phyloP scores from a whole-genome alignment of 1,284 basidiomycete species.

The Erythrobasidium hasegawianum region DNA sequence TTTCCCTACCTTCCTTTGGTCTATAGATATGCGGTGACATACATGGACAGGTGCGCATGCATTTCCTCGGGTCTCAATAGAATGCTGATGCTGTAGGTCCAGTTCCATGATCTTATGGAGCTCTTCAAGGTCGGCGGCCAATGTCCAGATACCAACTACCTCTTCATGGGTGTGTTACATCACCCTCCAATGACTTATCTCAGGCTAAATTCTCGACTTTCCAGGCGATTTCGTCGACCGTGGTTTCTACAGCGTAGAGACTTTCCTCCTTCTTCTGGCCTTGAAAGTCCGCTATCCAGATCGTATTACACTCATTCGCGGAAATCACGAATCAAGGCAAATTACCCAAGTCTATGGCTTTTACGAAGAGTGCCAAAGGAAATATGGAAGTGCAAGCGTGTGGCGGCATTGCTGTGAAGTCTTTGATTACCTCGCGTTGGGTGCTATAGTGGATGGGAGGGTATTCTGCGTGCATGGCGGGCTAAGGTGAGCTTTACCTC shows the following conservation, averaged over 20 bases:
- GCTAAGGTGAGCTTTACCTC: slow-evolving; percentile 56
- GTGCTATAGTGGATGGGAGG: slow-evolving; percentile 91
- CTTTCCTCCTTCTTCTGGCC: slow-evolving; percentile 95
- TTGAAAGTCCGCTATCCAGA: slow-evolving; percentile 98
- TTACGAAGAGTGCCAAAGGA: slow-evolving; percentile 98
- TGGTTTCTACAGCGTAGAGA: slow-evolving; percentile 99
- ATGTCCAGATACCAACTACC: slow-evolving; percentile 93
- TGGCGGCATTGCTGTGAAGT: slow-evolving; percentile 99
- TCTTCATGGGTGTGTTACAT: slow-evolving; percentile 83
- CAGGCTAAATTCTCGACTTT: neutral
- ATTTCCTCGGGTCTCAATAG: neutral
- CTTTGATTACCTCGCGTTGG: slow-evolving; percentile 95
- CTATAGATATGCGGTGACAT: slow-evolving; percentile 94
- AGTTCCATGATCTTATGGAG: slow-evolving; percentile 74
- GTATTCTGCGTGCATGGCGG: slow-evolving; percentile 92
- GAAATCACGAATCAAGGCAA: slow-evolving; percentile 98
- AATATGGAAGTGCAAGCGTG: slow-evolving; percentile 99
- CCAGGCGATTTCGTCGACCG: slow-evolving; percentile 56
- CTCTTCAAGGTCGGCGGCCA: slow-evolving; percentile 91
- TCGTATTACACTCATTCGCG: slow-evolving; percentile 94
- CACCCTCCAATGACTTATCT: too few species aligned
- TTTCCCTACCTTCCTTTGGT: neutral
- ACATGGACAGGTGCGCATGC: slow-evolving; percentile 78
- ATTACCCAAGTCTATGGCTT: slow-evolving; percentile 99
- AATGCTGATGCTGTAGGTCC: slow-evolving; percentile 15